Conservation (phyloP, 345 rosid species). For the Camelina neglecta region DNA sequence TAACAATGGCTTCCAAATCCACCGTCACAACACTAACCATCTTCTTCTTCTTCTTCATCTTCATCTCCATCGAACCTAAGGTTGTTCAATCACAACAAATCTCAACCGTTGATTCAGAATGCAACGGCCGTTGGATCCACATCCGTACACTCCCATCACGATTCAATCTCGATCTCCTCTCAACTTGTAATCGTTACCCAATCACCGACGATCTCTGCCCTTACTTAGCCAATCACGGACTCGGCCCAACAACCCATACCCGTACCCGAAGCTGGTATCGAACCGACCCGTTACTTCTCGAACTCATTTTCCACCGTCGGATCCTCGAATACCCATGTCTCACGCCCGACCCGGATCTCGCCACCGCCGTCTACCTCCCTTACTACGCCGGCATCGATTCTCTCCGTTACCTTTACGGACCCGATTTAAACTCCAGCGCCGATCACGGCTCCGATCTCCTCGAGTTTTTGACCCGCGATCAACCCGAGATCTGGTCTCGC, state of each 20-base stretch:
- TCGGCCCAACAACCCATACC: slow-evolving; percentile 82
- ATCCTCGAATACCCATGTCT: slow-evolving; percentile 88
- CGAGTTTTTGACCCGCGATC: slow-evolving; percentile 50
- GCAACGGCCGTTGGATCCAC: slow-evolving; percentile 86
- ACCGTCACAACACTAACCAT: slow-evolving; percentile 25
- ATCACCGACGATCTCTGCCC: slow-evolving; percentile 70
- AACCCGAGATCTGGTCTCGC: slow-evolving; percentile 63
- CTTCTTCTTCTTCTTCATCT: slow-evolving; percentile 33
- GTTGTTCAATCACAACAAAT: slow-evolving; percentile 38
- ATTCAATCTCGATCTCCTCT: slow-evolving; percentile 87
- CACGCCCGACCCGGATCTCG: slow-evolving; percentile 69
- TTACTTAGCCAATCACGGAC: slow-evolving; percentile 81
- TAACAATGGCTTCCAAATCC: slow-evolving; percentile 48
- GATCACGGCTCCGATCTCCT: slow-evolving; percentile 77
- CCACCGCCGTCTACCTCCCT: slow-evolving; percentile 78
- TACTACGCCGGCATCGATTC: slow-evolving; percentile 85
- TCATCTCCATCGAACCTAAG: slow-evolving; percentile 14
- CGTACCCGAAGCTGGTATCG: slow-evolving; percentile 88
- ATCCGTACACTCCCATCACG: slow-evolving; percentile 74
- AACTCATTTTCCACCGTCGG: slow-evolving; percentile 82
- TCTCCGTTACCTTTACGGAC: slow-evolving; percentile 74
- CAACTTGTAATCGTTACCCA: slow-evolving; percentile 73
- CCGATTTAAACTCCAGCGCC: slow-evolving; percentile 68
- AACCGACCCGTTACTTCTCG: slow-evolving; percentile 75
- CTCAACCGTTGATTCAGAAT: slow-evolving; percentile 49